Evolutionary conservation across 441 rosid genomes (phyloP), one percentile per base, ranked within the genome.

Genomic region (Flueggea neowawraea): DNA sequence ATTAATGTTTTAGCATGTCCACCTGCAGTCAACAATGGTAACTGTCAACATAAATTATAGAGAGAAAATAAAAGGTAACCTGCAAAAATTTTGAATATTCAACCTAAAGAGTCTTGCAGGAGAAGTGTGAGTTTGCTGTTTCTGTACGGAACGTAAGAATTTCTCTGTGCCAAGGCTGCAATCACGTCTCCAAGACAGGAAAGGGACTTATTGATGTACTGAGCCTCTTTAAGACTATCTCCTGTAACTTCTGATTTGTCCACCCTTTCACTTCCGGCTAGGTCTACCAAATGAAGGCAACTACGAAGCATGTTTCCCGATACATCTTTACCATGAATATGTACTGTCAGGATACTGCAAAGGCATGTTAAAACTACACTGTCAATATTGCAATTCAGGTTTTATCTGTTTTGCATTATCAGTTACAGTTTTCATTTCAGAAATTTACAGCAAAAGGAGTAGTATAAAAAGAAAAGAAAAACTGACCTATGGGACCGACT

Each of bases 91-190:
- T 44, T 22, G 44, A 55, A 65, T 53, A 62, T 66, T 39, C 43
- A 66, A 91, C 97, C 97, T 78, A 94, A 77, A 33, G 99, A 86
- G 70, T 89, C 97, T 79, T 95, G 99, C 72, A 95, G 81, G 41
- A 94, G 82, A 63, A 86, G 97, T 6, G 97, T 95, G 63, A 95
- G 88, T 69, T 95, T 95, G 97, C 99, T 95, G 86, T 95, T 89
- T 63, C 96, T 70, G 79, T 95, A 95, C 39, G 99, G 99, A 67
- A 95, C 70, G 74, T 95, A 90, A 60, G 96, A 75, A 44, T 77
- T 91, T 83, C 80, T 91, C 66, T 83, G 97, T 47, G 96, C 88
- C 82, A 95, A 79, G 55, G 99, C 87, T 52, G 92, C 74, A 63
- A 95, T 86, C 6, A 95, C 97, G 80, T 95, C 99, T 74, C 94